Percentiles rank a stretch among this genome's conserved stretches.
Evolutionary conservation across 75 land plant genomes (phyloP).

Genomic region (Cryptomeria japonica): DNA sequence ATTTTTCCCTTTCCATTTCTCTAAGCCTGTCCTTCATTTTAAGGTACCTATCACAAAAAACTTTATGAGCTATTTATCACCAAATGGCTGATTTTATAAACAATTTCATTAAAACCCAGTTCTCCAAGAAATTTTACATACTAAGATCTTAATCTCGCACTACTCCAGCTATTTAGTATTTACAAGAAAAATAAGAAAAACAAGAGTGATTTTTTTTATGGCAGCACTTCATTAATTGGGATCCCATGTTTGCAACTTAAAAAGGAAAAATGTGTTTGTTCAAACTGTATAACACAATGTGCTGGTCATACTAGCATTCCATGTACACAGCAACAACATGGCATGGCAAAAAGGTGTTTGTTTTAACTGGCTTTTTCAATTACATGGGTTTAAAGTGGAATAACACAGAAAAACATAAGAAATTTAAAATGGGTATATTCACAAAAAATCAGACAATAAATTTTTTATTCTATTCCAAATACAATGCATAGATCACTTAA

Average conservation of each 20-base stretch:
- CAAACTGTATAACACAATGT: not conserved
- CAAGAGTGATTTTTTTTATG: not conserved
- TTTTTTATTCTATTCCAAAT: too few species aligned
- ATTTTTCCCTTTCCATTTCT: slow-evolving; percentile 57
- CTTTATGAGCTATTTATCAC: not conserved
- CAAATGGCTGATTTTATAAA: not conserved
- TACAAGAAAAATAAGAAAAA: not conserved
- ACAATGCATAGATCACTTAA: not conserved
- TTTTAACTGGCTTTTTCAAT: too few species aligned
- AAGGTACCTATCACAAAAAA: slow-evolving; percentile 18
- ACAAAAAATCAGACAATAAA: too few species aligned
- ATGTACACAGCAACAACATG: too few species aligned
- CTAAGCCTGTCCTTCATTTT: slow-evolving; percentile 50
- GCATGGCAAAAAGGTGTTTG: too few species aligned
- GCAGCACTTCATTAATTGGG: too few species aligned
- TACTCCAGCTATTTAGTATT: too few species aligned
- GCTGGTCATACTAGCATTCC: not conserved
- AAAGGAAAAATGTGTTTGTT: not conserved
- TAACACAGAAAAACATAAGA: too few species aligned
- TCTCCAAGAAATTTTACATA: too few species aligned
- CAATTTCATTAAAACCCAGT: not conserved
- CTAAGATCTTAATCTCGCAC: too few species aligned
- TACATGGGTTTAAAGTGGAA: too few species aligned
- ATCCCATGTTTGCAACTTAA: not conserved
- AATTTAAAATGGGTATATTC: too few species aligned